These are phyloP conservation scores for Lactuca sativa DNA, from an alignment of 129 eudicot species.

Conservation along the genomic window DNA sequence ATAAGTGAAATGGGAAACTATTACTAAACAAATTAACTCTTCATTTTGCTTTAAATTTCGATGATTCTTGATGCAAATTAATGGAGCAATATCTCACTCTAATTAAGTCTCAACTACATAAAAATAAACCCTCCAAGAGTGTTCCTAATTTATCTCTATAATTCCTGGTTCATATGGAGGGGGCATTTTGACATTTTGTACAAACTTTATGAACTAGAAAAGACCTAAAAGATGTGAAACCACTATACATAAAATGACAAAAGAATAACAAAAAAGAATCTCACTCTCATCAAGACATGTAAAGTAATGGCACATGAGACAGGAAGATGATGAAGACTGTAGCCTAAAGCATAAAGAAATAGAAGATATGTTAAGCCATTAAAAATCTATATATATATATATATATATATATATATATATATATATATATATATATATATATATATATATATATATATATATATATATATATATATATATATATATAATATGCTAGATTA, in stretches of 20 bases:
- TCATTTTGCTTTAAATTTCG: background rate
- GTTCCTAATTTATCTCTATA: background rate
- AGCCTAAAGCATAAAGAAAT: slow-evolving; percentile 7
- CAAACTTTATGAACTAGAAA: background rate
- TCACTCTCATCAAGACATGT: slow-evolving; percentile 19
- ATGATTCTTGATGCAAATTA: slow-evolving; percentile 8
- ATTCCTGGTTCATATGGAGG: background rate
- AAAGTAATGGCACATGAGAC: slow-evolving; percentile 31
- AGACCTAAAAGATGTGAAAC: background rate
- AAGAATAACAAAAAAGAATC: slow-evolving; percentile 14
- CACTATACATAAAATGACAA: background rate
- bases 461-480: slow-evolving; percentile 17
- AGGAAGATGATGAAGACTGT: slow-evolving; percentile 26
- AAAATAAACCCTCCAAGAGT: background rate
- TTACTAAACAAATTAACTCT: slow-evolving; percentile 2
- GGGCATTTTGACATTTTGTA: background rate
- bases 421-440: too few relatives aligned
- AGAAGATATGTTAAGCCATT: slow-evolving; percentile 27
- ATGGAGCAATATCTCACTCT: background rate
- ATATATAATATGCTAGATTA: slow-evolving; percentile 28
- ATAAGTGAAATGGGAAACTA: slow-evolving; percentile 1
- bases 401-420: too few relatives aligned
- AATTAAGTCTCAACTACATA: background rate
- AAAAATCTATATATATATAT: slow-evolving; percentile 27
- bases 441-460: too few relatives aligned